Percentiles rank a stretch among this genome's conserved stretches.
These are phyloP conservation scores for Phytophthora boehmeriae DNA, from an alignment of 352 stramenopile species.

Conservation along the genomic window DNA sequence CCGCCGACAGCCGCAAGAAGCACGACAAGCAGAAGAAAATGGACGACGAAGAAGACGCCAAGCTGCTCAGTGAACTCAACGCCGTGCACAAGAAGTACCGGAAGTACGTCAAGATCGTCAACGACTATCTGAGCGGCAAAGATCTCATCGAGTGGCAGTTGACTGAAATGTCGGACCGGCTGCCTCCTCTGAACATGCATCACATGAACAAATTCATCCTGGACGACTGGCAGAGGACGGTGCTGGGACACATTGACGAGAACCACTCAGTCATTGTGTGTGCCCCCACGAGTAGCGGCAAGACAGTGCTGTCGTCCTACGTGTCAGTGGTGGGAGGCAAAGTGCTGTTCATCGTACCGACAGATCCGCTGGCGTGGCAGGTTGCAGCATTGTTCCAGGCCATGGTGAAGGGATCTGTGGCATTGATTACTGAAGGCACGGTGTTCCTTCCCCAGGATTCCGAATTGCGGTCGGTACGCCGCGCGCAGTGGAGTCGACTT, in stretches of 20 bases:
- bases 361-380: slow-evolving; percentile 98
- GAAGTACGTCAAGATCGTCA: slow-evolving; percentile 84
- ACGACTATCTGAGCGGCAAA: slow-evolving; percentile 68
- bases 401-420: slow-evolving; percentile 97
- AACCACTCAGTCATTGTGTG: slow-evolving; percentile 97
- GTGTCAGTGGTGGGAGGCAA: slow-evolving; percentile 82
- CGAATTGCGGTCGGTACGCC: slow-evolving; percentile 97
- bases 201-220: slow-evolving; percentile 94
- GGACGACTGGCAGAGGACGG: slow-evolving; percentile 97
- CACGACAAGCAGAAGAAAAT: slow-evolving; percentile 75
- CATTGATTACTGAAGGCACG: slow-evolving; percentile 93
- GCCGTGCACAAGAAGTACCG: slow-evolving; percentile 88
- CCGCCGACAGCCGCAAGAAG: slow-evolving; percentile 62
- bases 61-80: slow-evolving; percentile 65
- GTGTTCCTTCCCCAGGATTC: slow-evolving; percentile 84
- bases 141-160: slow-evolving; percentile 89
- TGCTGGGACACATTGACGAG: slow-evolving; percentile 95
- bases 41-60: slow-evolving; percentile 78
- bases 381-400: slow-evolving; percentile 98
- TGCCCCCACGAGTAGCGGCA: slow-evolving; percentile 97
- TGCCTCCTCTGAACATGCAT: slow-evolving; percentile 89
- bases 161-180: slow-evolving; percentile 85
- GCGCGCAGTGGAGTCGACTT: slow-evolving; percentile 92
- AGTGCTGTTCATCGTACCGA: slow-evolving; percentile 92
- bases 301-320: slow-evolving; percentile 93